Percentiles rank a stretch among this genome's conserved stretches.
Conservation (phyloP, 139 green algal genomes). For the Closterium sp. region DNA sequence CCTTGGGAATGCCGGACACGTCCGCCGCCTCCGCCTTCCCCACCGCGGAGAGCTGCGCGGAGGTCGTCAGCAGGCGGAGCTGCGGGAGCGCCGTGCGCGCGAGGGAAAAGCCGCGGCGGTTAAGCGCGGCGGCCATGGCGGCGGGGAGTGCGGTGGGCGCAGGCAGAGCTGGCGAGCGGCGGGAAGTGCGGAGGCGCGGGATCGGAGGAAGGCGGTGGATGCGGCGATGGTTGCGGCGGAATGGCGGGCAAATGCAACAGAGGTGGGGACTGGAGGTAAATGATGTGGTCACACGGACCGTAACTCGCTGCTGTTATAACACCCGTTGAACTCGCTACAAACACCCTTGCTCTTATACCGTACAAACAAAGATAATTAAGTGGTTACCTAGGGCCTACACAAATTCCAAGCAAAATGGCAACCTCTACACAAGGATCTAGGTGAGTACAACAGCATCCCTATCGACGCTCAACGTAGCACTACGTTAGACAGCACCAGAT, state of each 20-base stretch:
- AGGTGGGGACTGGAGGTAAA: no score
- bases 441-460: no score
- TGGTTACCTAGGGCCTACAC: no score
- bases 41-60: neutral
- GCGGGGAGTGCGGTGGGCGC: neutral
- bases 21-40: neutral
- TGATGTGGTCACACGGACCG: no score
- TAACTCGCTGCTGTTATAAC: no score
- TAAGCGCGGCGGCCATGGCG: neutral
- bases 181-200: no score
- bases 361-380: no score
- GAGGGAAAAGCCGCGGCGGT: neutral
- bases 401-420: neutral
- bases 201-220: neutral
- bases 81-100: neutral
- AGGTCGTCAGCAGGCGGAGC: neutral
- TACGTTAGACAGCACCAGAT: no score
- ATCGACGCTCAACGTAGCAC: no score
- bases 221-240: neutral
- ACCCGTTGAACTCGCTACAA: neutral
- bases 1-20: neutral
- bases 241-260: no score
- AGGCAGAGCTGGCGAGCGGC: neutral
- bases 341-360: neutral
- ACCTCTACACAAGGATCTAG: neutral